Base-by-base conservation (phyloP, 805 yeast species). In the Sporopachydermia quercuum region DNA sequence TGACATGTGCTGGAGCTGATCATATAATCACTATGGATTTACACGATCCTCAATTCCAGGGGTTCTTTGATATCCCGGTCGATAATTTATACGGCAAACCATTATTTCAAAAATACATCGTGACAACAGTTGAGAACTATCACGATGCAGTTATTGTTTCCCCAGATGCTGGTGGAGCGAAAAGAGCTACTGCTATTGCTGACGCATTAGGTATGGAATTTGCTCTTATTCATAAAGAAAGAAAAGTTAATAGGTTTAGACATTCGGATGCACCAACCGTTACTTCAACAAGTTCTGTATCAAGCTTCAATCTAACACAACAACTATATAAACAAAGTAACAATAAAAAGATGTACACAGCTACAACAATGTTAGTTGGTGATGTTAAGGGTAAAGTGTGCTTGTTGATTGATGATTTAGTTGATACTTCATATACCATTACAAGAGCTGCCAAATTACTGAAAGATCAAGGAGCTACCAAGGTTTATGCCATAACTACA, bases 121-220 rank as follows among this genome's bases (percentile, higher is more conserved):
- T 74, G 16, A 76, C 78, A 43, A 66, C 68, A 45, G 76, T 91
- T 41, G 89, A 93, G n/a, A 60, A 82, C 45, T 84, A 76, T 54
- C 73, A 73, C 47, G 79, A 86, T 34, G 81, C 89, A 35, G 94
- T 91, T 4, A 76, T 91, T 49, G 96, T 91, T 23, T 85, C 96
- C 1, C 99, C 99, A 0, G 99, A 91, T 60, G 91, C 96, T 16
- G 99, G 99, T 53, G 99, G 99, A 45, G 99, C 98, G 38, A 91
- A 91, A 58, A 66, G 98, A 47, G 96, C 98, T 19, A 83, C 95
- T 1, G 79, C 89, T 1, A 71, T 91, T 44, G 98, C 98, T 1
- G 99, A 91, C 60, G 72, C 81, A 1, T 62, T 91, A 42, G 86
- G 84, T 15, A 71, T 91, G 64, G 72, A 86, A 17, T 87, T 91